A percentile compares a stretch with the other conserved stretches of the same genome.
phyloP scores from a whole-genome alignment of 2,329 filamentous ascomycete genomes.

The Neonectria neomacrospora region DNA sequence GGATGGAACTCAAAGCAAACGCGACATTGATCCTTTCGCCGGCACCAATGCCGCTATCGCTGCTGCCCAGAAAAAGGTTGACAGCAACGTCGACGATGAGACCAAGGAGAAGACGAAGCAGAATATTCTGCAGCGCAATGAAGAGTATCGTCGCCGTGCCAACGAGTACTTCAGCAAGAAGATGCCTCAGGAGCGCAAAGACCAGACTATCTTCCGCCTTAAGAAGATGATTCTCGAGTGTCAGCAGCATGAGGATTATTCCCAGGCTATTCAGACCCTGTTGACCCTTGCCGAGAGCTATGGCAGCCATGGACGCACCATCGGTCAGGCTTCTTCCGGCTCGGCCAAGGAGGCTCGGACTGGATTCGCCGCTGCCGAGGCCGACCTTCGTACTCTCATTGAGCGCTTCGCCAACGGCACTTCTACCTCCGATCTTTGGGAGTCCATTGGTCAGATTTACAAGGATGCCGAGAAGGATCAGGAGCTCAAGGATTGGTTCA shows the following conservation, averaged over 20 bases:
- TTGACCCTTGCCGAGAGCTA: conserved; percentile 88
- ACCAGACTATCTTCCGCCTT: conserved; percentile 89
- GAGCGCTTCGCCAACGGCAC: conserved; percentile 97
- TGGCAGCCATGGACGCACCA: conserved; percentile 74
- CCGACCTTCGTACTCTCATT: conserved; percentile 81
- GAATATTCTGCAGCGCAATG: conserved; percentile 56
- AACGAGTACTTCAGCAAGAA: conserved; percentile 85
- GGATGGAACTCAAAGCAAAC: conserved; percentile 54
- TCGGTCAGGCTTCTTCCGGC: conserved; percentile 72
- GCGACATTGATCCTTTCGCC: conserved; percentile 54
- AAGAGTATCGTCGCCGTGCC: conserved; percentile 60
- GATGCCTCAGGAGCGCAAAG: conserved; percentile 90
- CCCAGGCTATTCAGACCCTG: conserved; percentile 89
- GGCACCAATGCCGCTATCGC: conserved; percentile 50
- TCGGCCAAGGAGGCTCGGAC: conserved; percentile 79
- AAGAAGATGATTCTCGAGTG: conserved; percentile 99
- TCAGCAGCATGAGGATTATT: conserved; percentile 94
- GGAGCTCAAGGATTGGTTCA: conserved; percentile 92
- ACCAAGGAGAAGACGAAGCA: conserved; percentile 61
- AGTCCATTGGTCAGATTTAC: conserved; percentile 87
- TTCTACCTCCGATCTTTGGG: conserved; percentile 86
- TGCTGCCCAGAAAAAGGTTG: conserved; percentile 66
- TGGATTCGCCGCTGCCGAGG: conserved; percentile 76
- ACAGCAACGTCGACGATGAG: conserved; percentile 70
- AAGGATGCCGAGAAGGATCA: conserved; percentile 85